Percentiles rank a stretch among this genome's conserved stretches.
Evolutionary conservation across 768 basidiomycete genomes (phyloP).

Genomic region (Lactarius evosmus): DNA sequence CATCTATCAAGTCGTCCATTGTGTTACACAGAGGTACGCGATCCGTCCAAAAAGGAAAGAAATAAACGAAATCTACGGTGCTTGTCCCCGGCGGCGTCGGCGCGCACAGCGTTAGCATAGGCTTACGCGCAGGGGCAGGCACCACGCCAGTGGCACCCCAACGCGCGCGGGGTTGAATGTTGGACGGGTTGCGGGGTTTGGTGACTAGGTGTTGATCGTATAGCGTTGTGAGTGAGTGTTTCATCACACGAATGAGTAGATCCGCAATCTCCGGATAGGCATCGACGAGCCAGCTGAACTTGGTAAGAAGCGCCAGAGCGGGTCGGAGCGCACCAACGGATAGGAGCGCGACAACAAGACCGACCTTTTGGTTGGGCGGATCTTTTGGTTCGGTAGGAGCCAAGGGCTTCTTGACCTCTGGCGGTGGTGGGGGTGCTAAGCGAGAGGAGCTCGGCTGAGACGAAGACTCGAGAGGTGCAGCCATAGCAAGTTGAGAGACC

Average conservation of each 20-base stretch:
- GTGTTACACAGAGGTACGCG: constrained; percentile 61
- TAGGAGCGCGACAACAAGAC: constrained; percentile 75
- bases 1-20: constrained; percentile 66
- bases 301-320: constrained; percentile 72
- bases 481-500: constrained; percentile 76
- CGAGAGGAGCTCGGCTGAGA: constrained; percentile 41
- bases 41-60: constrained; percentile 82
- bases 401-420: constrained; percentile 37
- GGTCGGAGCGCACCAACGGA: constrained; percentile 81
- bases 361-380: constrained; percentile 71
- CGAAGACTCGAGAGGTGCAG: constrained; percentile 69
- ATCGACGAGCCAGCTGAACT: constrained; percentile 82
- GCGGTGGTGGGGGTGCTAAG: constrained; percentile 39
- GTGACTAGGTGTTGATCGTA: constrained; percentile 51
- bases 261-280: constrained; percentile 83
- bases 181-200: constrained; percentile 62
- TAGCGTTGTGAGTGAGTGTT: constrained; percentile 63
- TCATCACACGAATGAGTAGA: constrained; percentile 73
- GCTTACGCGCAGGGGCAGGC: constrained; percentile 54
- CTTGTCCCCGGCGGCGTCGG: constrained; percentile 80
- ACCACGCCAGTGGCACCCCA: constrained; percentile 57
- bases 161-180: constrained; percentile 58
- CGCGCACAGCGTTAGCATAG: constrained; percentile 67
- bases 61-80: constrained; percentile 79
- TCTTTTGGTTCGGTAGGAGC: constrained; percentile 41